Percentiles rank a stretch among this genome's conserved stretches.
Conservation (phyloP, 192 early-diverging fungal genomes). For the Backusella macrospora region DNA sequence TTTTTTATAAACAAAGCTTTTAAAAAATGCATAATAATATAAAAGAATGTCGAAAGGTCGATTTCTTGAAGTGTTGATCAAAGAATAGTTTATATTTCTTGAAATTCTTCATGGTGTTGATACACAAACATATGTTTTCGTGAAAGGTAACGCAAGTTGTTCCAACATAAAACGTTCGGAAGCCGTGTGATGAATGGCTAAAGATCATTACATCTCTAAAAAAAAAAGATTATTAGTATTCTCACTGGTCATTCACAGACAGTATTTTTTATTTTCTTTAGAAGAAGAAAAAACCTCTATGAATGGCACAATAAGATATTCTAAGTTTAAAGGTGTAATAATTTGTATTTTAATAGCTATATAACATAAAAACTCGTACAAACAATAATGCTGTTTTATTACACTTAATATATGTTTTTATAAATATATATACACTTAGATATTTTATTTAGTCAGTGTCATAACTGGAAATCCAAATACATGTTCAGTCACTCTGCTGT, state of each 20-base stretch:
- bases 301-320: too few relatives aligned
- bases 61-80: background rate
- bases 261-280: too few relatives aligned
- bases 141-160: slow-evolving; percentile 7
- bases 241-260: background rate
- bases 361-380: too few relatives aligned
- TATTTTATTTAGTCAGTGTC: too few relatives aligned
- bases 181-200: background rate
- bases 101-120: background rate
- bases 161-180: background rate
- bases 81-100: background rate
- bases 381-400: too few relatives aligned
- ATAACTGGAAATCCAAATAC: too few relatives aligned
- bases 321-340: too few relatives aligned
- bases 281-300: too few relatives aligned
- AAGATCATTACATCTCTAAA: background rate
- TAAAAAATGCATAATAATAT: background rate
- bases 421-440: too few relatives aligned
- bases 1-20: background rate
- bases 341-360: too few relatives aligned
- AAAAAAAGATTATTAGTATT: background rate
- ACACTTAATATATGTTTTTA: too few relatives aligned
- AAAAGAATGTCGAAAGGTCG: background rate
- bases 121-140: background rate
- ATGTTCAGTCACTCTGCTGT: too few relatives aligned